Conservation (phyloP, 805 yeast species). For the Candida manassasensis region DNA sequence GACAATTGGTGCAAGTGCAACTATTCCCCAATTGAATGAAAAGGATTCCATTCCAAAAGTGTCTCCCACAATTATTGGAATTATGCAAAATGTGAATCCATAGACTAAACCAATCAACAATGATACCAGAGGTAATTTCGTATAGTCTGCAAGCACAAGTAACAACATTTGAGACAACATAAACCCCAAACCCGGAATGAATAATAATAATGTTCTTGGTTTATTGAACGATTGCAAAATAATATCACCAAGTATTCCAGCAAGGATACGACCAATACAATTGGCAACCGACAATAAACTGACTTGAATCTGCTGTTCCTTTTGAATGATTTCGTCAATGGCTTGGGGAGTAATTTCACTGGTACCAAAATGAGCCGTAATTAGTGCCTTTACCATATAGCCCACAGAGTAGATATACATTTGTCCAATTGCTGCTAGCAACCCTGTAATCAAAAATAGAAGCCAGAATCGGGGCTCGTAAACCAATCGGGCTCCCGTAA, state of each 20-base stretch:
- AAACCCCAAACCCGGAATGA: constrained; percentile 47
- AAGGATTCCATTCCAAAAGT: constrained; percentile 64
- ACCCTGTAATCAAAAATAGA: constrained; percentile 32
- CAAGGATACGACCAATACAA: constrained; percentile 58
- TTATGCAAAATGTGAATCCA: constrained; percentile 67
- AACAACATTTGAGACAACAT: constrained; percentile 50
- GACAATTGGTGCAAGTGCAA: constrained; percentile 61
- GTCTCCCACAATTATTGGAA: constrained; percentile 75
- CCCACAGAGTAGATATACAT: constrained; percentile 24
- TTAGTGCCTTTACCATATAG: constrained; percentile 15
- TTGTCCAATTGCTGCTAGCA: constrained; percentile 39
- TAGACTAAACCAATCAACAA: constrained; percentile 63
- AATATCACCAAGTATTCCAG: constrained; percentile 65
- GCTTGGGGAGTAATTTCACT: constrained; percentile 7
- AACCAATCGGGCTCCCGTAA: constrained; percentile 17
- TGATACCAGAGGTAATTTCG: constrained; percentile 46
- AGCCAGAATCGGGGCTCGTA: constrained; percentile 33
- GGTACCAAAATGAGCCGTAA: constrained; percentile 2
- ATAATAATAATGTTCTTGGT: constrained; percentile 51
- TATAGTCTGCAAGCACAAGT: constrained; percentile 24
- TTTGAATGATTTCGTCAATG: constrained; percentile 39
- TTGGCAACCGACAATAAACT: constrained; percentile 65
- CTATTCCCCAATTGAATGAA: constrained; percentile 70
- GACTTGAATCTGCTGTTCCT: constrained; percentile 67
- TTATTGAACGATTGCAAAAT: constrained; percentile 41